Base-by-base conservation (phyloP, 345 rosid genomes). In the Stellera chamaejasme region DNA sequence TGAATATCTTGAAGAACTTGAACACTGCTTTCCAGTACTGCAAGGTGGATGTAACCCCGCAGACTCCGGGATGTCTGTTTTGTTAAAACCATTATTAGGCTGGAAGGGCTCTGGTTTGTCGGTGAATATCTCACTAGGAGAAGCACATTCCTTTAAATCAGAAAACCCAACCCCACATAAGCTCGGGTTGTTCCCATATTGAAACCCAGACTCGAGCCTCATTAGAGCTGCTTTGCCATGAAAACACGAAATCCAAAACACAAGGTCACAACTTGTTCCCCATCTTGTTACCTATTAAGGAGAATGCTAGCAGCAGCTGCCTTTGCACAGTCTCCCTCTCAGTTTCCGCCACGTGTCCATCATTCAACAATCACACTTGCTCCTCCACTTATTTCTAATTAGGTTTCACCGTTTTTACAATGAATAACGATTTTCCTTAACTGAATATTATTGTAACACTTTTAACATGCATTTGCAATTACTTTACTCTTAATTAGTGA, bases 111-210 rank as follows among this genome's bases (percentile, higher is more conserved):
- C 91, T 0, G 98, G 91, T 51, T 71, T 81, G 68, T 74, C 64
- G 3, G 71, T 66, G 59, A 75, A 52, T 7, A 54, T 50, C 42
- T 43, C 67, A 62, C 60, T 61, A 45, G 78, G 66, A 56, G 72
- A 68, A 51, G 69, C 69, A 49, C 99, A 93, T 25, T 68, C 45
- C 64, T 75, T 67, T 60, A 93, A 58, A 69, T 75, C 59, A 0
- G 69, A 3, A 67, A 84, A 93, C 11, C 88, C 92, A 58, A 59
- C 69, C 27, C 99, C 99, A 65, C 99, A 93, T 54, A 93, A 72
- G 47, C 74, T 79, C 14, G 63, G 78, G 52, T 92, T 92, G 79
- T 84, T 82, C 56, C 77, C 74, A 44, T 84, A 92, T 54, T 74
- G 97, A 70, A 92, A 88, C 41, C 85, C 87, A 32, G 53, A 65